Evolutionary conservation across 2,329 filamentous ascomycete species (phyloP), one percentile per base, ranked within the genome.

Genomic region (Fusarium bulbicola): DNA sequence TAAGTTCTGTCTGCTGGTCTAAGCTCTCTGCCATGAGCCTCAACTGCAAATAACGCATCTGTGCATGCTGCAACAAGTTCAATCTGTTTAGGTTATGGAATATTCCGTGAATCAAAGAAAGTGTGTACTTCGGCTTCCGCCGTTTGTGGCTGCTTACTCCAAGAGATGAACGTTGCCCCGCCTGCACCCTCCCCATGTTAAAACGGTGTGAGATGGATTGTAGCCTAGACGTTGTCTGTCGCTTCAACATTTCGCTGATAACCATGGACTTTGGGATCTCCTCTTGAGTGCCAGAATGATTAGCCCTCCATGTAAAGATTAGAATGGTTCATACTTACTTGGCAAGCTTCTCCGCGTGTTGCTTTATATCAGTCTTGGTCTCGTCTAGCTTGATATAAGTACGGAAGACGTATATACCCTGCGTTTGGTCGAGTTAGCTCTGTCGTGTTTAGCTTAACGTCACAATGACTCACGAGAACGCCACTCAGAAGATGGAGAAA

Each of bases 401-500:
- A 2, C 7, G 12, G 16, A 63, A 63, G 8, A 63, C 43, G 8
- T 63, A 63, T 5, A 37, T 7, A 3, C 61, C 61, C 61, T 63
- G 6, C 3, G 18, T 12, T 58, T 34, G 10, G 15, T 39, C 8
- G 11, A 3, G 2, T 62, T 1, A 62, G 24, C 13, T 39, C 24
- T 24, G 20, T 32, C 20, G 1, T 5, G 2, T 15, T 16, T 1
- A 6, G 4, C 20, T 13, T 3, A 0, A 1, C 14, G 7, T 21
- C 11, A 6, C 4, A n/a, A 26, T 21, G 2, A 47, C 54, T 30
- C 6, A 63, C 60, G 5, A 63, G 60, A 4, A 63, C 7, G 2
- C 61, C 61, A 34, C 61, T 63, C 6, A 61, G 6, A 21, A 63
- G 30, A 49, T 63, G 56, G 16, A 63, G 61, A 15, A 63, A 63